Percentiles rank a stretch among this genome's conserved stretches.
These are phyloP conservation scores for Stereocaulon alpinum DNA, from an alignment of 495 filamentous ascomycete species.

Conservation along the genomic window DNA sequence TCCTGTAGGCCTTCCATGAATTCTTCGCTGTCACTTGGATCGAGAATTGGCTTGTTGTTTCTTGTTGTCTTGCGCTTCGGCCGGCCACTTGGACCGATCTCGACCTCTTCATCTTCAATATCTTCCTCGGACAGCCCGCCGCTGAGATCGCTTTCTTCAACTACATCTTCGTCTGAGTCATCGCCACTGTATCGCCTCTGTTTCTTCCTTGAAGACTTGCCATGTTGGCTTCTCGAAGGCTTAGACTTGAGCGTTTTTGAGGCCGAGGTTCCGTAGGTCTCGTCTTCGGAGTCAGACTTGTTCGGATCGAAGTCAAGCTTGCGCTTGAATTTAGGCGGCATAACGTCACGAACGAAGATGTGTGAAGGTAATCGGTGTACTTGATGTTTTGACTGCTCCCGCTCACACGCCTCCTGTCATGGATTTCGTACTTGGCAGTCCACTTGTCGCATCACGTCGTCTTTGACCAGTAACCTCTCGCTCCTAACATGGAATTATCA, in stretches of 20 bases:
- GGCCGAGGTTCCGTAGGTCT: conserved; percentile 52
- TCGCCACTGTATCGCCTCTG: conserved; percentile 36
- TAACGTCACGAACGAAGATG: conserved; percentile 12
- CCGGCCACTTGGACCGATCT: conserved; percentile 57
- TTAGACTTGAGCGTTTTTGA: conserved; percentile 31
- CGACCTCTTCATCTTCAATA: conserved; percentile 53
- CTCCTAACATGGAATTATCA: background rate
- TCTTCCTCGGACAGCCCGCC: conserved; percentile 53
- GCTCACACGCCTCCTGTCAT: background rate
- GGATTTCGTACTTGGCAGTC: background rate
- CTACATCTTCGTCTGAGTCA: conserved; percentile 49
- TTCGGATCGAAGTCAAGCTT: conserved; percentile 66
- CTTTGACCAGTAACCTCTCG: background rate
- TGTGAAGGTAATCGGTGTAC: background rate
- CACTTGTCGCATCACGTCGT: background rate
- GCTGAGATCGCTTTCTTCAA: conserved; percentile 58
- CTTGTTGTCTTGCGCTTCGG: conserved; percentile 54
- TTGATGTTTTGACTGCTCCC: background rate
- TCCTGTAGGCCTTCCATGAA: conserved; percentile 18
- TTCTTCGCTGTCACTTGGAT: conserved; percentile 25
- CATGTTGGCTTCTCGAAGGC: conserved; percentile 32
- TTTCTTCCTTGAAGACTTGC: conserved; percentile 39
- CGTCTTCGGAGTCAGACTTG: conserved; percentile 77
- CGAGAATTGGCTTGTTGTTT: conserved; percentile 33
- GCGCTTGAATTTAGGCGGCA: conserved; percentile 51